phyloP scores from a whole-genome alignment of 768 basidiomycete species.

The Pholiota conissans region DNA sequence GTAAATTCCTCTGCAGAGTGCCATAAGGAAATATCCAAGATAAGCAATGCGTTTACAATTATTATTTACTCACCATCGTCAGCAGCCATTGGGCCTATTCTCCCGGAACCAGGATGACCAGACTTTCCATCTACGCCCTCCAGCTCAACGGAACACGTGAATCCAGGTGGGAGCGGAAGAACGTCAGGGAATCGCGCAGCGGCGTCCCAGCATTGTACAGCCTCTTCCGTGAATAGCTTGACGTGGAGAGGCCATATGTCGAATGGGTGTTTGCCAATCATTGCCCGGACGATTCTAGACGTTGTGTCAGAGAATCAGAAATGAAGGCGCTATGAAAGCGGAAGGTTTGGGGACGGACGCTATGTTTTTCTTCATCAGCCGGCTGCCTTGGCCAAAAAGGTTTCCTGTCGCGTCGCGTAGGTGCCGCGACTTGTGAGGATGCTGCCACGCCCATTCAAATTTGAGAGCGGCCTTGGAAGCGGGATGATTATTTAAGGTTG shows the following conservation, averaged over 20 bases:
- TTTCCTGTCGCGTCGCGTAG: constrained; percentile 46
- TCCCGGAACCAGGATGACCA: constrained; percentile 51
- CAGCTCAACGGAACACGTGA: constrained; percentile 51
- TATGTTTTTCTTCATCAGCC: constrained; percentile 44
- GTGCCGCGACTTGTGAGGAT: constrained; percentile 70
- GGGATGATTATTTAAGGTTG: not conserved
- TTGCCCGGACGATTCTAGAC: constrained; percentile 55
- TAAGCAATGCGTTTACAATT: not conserved
- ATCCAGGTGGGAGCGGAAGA: constrained; percentile 48
- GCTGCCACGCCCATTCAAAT: constrained; percentile 89
- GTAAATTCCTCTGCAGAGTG: constrained; percentile 46
- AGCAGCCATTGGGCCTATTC: constrained; percentile 54
- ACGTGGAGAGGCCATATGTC: constrained; percentile 72
- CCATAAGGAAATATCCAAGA: not conserved
- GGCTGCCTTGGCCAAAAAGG: constrained; percentile 35
- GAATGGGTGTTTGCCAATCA: constrained; percentile 70
- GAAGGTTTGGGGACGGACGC: constrained; percentile 34
- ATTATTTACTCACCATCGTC: constrained; percentile 47
- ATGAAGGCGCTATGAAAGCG: not conserved
- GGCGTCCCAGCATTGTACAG: constrained; percentile 52
- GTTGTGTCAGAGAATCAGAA: not conserved
- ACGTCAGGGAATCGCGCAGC: constrained; percentile 21
- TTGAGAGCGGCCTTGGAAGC: constrained; percentile 58
- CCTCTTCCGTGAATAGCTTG: constrained; percentile 70
- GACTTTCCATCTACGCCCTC: constrained; percentile 74